Evolutionary conservation across 2,329 filamentous ascomycete species (phyloP).

Genomic region (Hirsutella minnesotensis): DNA sequence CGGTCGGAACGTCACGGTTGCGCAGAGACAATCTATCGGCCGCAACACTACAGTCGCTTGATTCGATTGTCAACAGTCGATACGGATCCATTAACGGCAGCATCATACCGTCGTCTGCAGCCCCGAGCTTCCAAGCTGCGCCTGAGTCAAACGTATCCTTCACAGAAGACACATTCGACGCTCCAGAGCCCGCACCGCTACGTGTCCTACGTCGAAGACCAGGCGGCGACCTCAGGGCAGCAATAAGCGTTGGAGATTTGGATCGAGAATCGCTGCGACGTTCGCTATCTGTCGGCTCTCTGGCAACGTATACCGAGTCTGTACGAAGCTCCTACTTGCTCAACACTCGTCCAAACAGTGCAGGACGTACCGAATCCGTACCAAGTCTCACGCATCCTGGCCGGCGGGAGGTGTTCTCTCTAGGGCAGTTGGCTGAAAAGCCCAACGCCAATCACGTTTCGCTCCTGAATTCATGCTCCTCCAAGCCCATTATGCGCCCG

Average conservation of each 20-base stretch:
- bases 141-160: conserved; percentile 41
- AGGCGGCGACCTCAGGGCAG: conserved; percentile 62
- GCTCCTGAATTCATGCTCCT: conserved; percentile 49
- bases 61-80: conserved; percentile 40
- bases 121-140: conserved; percentile 50
- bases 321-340: conserved; percentile 44
- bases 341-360: conserved; percentile 22
- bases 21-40: conserved; percentile 36
- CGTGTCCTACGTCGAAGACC: conserved; percentile 59
- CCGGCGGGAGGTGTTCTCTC: conserved; percentile 38
- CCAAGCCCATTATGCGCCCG: conserved; percentile 49
- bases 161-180: conserved; percentile 26
- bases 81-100: conserved; percentile 51
- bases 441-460: conserved; percentile 35
- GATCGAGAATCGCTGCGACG: conserved; percentile 36
- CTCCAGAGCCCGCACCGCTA: conserved; percentile 36
- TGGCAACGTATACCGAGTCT: conserved; percentile 50
- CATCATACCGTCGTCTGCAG: conserved; percentile 34
- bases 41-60: conserved; percentile 35
- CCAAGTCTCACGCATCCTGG: conserved; percentile 12
- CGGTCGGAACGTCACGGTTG: conserved; percentile 16
- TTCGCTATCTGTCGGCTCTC: conserved; percentile 46
- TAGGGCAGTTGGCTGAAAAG: conserved; percentile 45
- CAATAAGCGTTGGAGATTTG: conserved; percentile 51
- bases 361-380: conserved; percentile 11